Evolutionary conservation across 1,139 yeast genomes (phyloP), one percentile per base, ranked within the genome.

Genomic region (Debaryomycetaceae sp.): DNA sequence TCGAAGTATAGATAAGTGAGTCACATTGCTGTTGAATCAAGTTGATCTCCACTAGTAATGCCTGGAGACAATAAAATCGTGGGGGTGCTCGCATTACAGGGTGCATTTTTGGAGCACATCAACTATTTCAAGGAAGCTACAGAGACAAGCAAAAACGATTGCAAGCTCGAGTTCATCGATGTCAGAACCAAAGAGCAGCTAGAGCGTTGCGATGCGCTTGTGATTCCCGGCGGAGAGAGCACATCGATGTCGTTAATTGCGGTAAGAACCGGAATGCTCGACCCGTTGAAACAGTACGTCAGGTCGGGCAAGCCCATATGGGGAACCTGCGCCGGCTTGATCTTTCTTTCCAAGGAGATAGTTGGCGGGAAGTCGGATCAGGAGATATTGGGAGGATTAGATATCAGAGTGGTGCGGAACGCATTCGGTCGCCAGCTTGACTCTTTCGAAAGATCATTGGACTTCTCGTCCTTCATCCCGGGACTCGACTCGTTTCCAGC

Each of bases 311-410:
- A 76, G 52, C 82, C 88, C 1, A 75, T 82, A 27, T 87, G 95
- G 95, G 95, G 95, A 0, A 87, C 95, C 1, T 87, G 95, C 64
- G 95, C 95, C 5, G 96, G 95, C 2, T 68, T 87, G 52, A 87
- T 87, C 46, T 74, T 87, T 53, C 66, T 87, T 37, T 76, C 91
- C 7, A 72, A 75, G 46, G 72, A 78, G 45, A 75, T 86, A 31
- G 59, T 68, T 9, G 80, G 78, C 57, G 86, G 85, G 22, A 70
- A 73, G 39, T 74, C 72, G 2, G 75, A 79, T n/a, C 90, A 86
- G 53, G 68, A 76, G 48, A 61, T 82, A 4, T 66, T 87, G 39
- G 87, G 89, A 1, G 89, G 87, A 0, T 64, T 87, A 57, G 78
- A 82, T 52, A 80, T 87, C 14, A 70, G 74, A 38, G 89, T 86